Base-by-base conservation (phyloP, 140 eudicot genomes). In the Bidens hawaiensis region DNA sequence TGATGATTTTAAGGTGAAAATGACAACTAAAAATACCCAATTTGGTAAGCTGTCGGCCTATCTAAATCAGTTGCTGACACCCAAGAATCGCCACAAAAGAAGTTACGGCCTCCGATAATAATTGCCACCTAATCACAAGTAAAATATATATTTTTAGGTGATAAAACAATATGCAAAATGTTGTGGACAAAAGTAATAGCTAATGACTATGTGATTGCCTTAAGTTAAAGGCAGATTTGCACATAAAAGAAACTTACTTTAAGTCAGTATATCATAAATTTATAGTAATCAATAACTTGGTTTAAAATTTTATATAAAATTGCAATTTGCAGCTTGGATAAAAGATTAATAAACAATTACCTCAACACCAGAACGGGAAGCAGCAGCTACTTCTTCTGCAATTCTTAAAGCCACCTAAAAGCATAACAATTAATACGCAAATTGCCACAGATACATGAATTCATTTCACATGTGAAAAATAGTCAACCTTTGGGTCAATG, bases 51-150 rank as follows among this genome's bases (percentile, higher is more conserved):
- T n/a, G n/a, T n/a, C n/a, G n/a, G n/a, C n/a, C n/a, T n/a, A n/a
- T n/a, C n/a, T n/a, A n/a, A n/a, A n/a, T n/a, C n/a, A n/a, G n/a
- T n/a, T n/a, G n/a, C n/a, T n/a, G n/a, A n/a, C n/a, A n/a, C n/a
- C n/a, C n/a, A n/a, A n/a, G n/a, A n/a, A n/a, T n/a, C n/a, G n/a
- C n/a, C n/a, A n/a, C n/a, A n/a, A n/a, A 91, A 91, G 79, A 91
- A 91, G 67, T 91, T 91, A 45, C 98, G 95, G 21, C 96, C 98
- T 47, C 98, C 98, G 60, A 91, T 79, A 55, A 91, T 95, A 52
- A 91, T 82, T 15, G 98, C 98, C 68, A 87, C 98, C 98, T 91
- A 51, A 30, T 43, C 26, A 38, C 9, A 58, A 59, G 70, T 34
- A 10, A 14, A n/a, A n/a, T 12, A 67, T 43, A 23, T 23, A 57